These are phyloP conservation scores for Chlamydomonas incerta DNA, from an alignment of 139 green algal genomes.

Conservation along the genomic window DNA sequence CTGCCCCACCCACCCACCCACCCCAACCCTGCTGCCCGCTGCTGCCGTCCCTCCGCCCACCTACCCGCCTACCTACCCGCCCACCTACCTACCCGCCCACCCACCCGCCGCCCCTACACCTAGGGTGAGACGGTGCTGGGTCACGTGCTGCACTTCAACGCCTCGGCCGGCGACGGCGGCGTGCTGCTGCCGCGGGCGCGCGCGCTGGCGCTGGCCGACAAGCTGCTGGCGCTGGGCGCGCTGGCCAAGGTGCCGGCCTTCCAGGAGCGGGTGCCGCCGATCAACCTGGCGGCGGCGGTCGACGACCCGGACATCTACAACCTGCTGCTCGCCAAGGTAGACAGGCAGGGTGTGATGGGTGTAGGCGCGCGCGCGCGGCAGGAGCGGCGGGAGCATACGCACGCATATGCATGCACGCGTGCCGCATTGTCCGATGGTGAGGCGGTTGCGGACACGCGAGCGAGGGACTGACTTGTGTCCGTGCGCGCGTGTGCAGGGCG, in stretches of 20 bases:
- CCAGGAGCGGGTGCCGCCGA: conserved; percentile 15
- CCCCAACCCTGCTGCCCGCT: too few relatives aligned
- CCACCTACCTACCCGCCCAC: too few relatives aligned
- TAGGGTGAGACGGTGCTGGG: conserved; percentile 48
- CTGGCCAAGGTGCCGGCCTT: conserved; percentile 24
- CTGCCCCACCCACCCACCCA: too few relatives aligned
- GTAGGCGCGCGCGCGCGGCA: too few relatives aligned
- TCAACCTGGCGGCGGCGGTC: conserved; percentile 7
- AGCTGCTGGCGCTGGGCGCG: conserved; percentile 30
- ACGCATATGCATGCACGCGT: not conserved
- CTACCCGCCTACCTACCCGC: too few relatives aligned
- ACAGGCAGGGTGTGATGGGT: not conserved
- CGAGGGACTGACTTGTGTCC: too few relatives aligned
- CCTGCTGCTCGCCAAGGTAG: not conserved
- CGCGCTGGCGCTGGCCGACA: not conserved
- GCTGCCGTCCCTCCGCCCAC: too few relatives aligned
- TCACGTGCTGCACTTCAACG: conserved; percentile 44
- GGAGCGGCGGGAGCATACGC: too few relatives aligned
- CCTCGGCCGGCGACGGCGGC: not conserved
- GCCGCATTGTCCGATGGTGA: too few relatives aligned
- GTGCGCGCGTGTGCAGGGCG: not conserved
- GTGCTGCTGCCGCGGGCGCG: not conserved
- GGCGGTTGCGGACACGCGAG: too few relatives aligned
- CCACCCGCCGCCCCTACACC: too few relatives aligned
- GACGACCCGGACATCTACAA: conserved; percentile 16